Evolutionary conservation across 805 yeast genomes (phyloP).

Genomic region (Kuraishia floccosa): DNA sequence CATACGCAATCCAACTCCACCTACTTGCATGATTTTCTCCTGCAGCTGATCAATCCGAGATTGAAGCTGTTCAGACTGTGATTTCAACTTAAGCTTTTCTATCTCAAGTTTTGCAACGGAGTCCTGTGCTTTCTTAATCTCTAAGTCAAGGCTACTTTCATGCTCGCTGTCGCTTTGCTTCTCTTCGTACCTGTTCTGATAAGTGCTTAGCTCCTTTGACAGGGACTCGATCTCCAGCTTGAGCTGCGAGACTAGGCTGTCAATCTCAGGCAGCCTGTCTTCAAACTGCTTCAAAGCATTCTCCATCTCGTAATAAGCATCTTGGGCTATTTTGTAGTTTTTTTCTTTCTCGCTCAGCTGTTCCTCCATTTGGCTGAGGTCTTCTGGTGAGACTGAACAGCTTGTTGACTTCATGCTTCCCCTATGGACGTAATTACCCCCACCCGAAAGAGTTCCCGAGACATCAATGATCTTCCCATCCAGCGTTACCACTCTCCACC

Average conservation of each 20-base stretch:
- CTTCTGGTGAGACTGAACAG: constrained; percentile 38
- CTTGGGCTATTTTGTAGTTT: constrained; percentile 34
- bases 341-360: constrained; percentile 44
- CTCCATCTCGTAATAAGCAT: constrained; percentile 48
- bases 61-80: constrained; percentile 37
- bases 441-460: constrained; percentile 96
- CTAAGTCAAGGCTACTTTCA: constrained; percentile 6
- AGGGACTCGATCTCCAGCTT: constrained; percentile 56
- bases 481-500: constrained; percentile 85
- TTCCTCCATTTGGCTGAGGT: constrained; percentile 38
- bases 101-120: constrained; percentile 20
- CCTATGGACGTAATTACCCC: constrained; percentile 59
- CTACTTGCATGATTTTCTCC: constrained; percentile 76
- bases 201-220: constrained; percentile 37
- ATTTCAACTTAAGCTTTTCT: constrained; percentile 26
- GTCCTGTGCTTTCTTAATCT: constrained; percentile 15
- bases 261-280: constrained; percentile 63
- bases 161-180: constrained; percentile 1
- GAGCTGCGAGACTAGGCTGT: constrained; percentile 44
- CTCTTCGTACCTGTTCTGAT: constrained; percentile 29
- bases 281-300: constrained; percentile 43
- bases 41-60: constrained; percentile 49
- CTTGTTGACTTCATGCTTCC: constrained; percentile 59
- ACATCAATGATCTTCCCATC: constrained; percentile 89
- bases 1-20: constrained; percentile 74